These are phyloP conservation scores for Mucor sp. DNA, from an alignment of 371 early-diverging fungal genomes.

Conservation along the genomic window DNA sequence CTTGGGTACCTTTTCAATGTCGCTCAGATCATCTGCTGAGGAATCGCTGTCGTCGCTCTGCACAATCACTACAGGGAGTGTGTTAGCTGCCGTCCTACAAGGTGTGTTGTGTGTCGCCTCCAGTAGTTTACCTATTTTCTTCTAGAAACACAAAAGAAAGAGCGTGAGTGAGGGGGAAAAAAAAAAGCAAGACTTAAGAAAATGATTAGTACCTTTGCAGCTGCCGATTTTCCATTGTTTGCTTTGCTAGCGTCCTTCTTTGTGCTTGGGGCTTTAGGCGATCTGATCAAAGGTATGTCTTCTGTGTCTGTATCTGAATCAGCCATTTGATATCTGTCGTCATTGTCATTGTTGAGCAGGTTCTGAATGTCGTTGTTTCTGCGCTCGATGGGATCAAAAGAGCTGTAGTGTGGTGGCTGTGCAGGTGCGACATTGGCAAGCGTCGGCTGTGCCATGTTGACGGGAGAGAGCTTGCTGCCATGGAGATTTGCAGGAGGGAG, in stretches of 20 bases:
- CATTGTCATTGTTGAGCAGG: slow-evolving; percentile 33
- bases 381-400: slow-evolving; percentile 13
- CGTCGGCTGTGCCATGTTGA: not conserved
- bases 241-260: not conserved
- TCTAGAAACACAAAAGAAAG: not conserved
- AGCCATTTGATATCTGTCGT: slow-evolving; percentile 35
- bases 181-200: not conserved
- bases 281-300: slow-evolving; percentile 27
- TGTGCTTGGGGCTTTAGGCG: not conserved
- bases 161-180: not conserved
- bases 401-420: not conserved
- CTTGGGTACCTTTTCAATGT: slow-evolving; percentile 11
- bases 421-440: not conserved
- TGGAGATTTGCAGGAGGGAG: not conserved
- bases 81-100: not conserved
- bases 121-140: not conserved
- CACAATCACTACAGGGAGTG: not conserved
- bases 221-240: not conserved
- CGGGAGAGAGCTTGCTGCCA: not conserved
- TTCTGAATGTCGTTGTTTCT: slow-evolving; percentile 33
- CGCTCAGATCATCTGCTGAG: slow-evolving; percentile 29
- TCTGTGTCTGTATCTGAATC: slow-evolving; percentile 48
- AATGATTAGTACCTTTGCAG: not conserved
- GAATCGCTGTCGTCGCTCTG: slow-evolving; percentile 16
- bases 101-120: not conserved